phyloP scores from a whole-genome alignment of 768 basidiomycete genomes.

The Kwoniella heveanensis region DNA sequence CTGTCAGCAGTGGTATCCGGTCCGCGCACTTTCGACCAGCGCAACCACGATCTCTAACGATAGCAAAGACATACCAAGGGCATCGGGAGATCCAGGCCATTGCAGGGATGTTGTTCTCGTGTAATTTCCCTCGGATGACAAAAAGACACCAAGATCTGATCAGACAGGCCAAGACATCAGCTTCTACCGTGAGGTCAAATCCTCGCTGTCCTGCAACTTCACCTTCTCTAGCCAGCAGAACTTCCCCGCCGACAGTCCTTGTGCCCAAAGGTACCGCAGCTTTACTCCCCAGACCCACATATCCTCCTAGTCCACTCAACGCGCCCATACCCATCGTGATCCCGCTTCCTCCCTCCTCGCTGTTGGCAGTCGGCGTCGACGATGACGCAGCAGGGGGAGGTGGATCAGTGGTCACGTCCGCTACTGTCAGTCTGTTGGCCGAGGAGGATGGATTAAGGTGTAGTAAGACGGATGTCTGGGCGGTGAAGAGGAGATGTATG shows the following conservation, averaged over 20 bases:
- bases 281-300: slow-evolving; percentile 51
- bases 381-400: slow-evolving; percentile 24
- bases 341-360: slow-evolving; percentile 8
- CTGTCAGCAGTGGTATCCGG: no score
- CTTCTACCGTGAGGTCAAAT: not conserved
- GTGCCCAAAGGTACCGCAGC: slow-evolving; percentile 43
- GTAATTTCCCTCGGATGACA: slow-evolving; percentile 47
- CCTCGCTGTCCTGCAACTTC: not conserved
- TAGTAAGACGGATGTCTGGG: slow-evolving; percentile 43
- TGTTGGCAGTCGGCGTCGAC: not conserved
- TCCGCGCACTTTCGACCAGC: no score
- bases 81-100: slow-evolving; percentile 52
- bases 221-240: slow-evolving; percentile 49
- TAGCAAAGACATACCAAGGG: slow-evolving; percentile 36
- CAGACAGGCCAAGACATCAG: not conserved
- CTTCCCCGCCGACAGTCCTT: slow-evolving; percentile 44
- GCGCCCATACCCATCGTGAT: slow-evolving; percentile 41
- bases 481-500: slow-evolving; percentile 66
- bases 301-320: slow-evolving; percentile 53
- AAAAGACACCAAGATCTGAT: slow-evolving; percentile 43
- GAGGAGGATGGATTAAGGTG: slow-evolving; percentile 35
- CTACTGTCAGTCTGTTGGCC: slow-evolving; percentile 32
- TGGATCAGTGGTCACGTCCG: slow-evolving; percentile 37
- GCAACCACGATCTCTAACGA: no score
- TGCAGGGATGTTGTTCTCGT: slow-evolving; percentile 39